These are phyloP conservation scores for Botrytis cinerea DNA, from an alignment of 2,329 filamentous ascomycete species.

Conservation along the genomic window DNA sequence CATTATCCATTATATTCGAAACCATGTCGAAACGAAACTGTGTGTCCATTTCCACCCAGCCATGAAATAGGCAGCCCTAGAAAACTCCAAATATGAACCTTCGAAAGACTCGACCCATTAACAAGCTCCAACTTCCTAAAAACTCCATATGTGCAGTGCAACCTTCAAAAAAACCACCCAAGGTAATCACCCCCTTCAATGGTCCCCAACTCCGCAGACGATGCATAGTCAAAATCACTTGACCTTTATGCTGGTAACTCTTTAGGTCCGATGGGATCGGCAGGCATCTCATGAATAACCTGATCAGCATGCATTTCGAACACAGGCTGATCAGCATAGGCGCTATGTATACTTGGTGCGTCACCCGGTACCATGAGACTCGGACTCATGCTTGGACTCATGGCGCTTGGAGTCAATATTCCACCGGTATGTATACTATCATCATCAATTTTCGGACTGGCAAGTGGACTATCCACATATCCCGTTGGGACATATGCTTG, in stretches of 20 bases:
- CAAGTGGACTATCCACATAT: conserved; percentile 6
- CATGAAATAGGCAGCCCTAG: not conserved
- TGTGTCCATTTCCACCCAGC: not conserved
- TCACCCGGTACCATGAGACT: not conserved
- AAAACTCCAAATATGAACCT: not conserved
- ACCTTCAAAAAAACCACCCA: not conserved
- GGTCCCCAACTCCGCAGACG: not conserved
- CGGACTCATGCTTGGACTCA: not conserved
- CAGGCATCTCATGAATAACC: not conserved
- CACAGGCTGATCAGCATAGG: not conserved
- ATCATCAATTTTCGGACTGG: not conserved
- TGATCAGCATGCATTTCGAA: not conserved
- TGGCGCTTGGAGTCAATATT: not conserved
- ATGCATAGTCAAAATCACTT: not conserved
- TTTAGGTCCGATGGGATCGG: not conserved
- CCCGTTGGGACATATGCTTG: not conserved
- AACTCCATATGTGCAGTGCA: not conserved
- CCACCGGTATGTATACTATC: not conserved
- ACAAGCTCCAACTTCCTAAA: not conserved
- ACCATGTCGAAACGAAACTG: not conserved
- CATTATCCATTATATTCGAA: not conserved
- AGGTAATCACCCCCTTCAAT: not conserved
- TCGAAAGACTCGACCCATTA: not conserved
- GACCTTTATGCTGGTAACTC: not conserved
- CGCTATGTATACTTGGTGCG: not conserved